Conservation (phyloP, 345 rosid genomes). For the Triadica sebifera region DNA sequence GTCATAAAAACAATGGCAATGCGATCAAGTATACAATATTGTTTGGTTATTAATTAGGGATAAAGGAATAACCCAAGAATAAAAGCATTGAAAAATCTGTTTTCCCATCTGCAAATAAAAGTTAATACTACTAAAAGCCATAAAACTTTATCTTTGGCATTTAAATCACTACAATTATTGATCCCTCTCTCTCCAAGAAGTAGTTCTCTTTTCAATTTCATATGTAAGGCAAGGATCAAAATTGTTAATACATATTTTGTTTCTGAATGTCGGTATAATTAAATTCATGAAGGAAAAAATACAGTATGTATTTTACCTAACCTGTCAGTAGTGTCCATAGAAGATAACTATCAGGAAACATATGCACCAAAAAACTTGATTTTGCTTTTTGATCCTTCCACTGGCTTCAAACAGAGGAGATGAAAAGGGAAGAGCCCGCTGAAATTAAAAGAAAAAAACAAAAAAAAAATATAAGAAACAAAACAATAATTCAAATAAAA, state of each 20-base stretch:
- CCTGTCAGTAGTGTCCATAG: constrained; percentile 34
- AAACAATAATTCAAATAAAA: background rate
- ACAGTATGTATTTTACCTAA: constrained; percentile 38
- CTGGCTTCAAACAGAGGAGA: constrained; percentile 25
- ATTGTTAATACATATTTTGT: constrained; percentile 18
- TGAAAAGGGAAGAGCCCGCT: constrained; percentile 8
- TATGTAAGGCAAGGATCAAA: constrained; percentile 17
- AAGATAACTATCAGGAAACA: constrained; percentile 22
- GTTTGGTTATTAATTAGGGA: background rate
- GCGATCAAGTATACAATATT: constrained; percentile 7
- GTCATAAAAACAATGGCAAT: constrained; percentile 3
- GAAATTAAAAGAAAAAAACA: background rate
- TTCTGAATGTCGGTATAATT: constrained; percentile 16
- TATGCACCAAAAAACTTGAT: constrained; percentile 30
- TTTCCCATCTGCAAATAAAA: constrained; percentile 33
- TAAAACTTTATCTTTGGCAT: background rate
- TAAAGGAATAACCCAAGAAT: constrained; percentile 1
- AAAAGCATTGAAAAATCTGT: constrained; percentile 12
- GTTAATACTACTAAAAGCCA: constrained; percentile 11
- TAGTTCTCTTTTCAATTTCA: constrained; percentile 10
- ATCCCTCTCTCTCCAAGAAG: constrained; percentile 9
- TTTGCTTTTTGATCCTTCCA: constrained; percentile 32
- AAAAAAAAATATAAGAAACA: too few species aligned
- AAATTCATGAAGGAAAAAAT: constrained; percentile 5
- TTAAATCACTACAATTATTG: constrained; percentile 1